Evolutionary conservation across 176 grass and related monocot genomes (phyloP), one percentile per base, ranked within the genome.

Genomic region (Rhynchospora breviuscula): DNA sequence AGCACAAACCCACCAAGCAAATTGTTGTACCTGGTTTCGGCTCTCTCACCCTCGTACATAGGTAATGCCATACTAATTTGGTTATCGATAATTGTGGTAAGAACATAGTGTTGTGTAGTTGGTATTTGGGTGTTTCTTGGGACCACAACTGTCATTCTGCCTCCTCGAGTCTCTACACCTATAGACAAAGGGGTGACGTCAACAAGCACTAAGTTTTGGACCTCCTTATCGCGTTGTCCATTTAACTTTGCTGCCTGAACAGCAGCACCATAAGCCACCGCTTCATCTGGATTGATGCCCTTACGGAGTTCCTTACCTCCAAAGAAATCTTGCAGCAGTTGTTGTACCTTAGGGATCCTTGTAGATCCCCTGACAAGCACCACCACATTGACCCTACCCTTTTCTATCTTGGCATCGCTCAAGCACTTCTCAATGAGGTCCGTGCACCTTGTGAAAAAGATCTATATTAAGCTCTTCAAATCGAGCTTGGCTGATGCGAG

Each of bases 391-490:
- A 88, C 83, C n/a, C 44, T 35, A 33, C 63, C 71, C 12, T 80
- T 89, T 31, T 81, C 73, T 19, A 77, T 81, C 35, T 63, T 70
- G 25, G 87, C 76, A 40, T 71, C 76, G 12, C 21, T 3, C 23
- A 87, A 26, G 45, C 84, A 92, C n/a, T 82, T 89, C 54, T 82
- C 81, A 3, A 84, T 45, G 8, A 85, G 90, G 0, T 85, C 58
- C 74, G 81, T 78, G 76, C 90, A 91, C 48, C 65, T 89, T 21
- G 15, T 63, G 76, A 92, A 89, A 89, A 2, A 92, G 75, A 52
- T 92, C 87, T 69, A 81, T 62, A 75, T 78, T 85, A 25, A 92
- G 84, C 31, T 85, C 84, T 40, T 89, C 90, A 49, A 92, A 89
- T 23, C 70, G 46, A 12, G 88, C 67, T 15, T 72, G 87, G 1